These are phyloP conservation scores for Hanseniaspora nectarophila DNA, from an alignment of 805 yeast genomes.

Conservation along the genomic window DNA sequence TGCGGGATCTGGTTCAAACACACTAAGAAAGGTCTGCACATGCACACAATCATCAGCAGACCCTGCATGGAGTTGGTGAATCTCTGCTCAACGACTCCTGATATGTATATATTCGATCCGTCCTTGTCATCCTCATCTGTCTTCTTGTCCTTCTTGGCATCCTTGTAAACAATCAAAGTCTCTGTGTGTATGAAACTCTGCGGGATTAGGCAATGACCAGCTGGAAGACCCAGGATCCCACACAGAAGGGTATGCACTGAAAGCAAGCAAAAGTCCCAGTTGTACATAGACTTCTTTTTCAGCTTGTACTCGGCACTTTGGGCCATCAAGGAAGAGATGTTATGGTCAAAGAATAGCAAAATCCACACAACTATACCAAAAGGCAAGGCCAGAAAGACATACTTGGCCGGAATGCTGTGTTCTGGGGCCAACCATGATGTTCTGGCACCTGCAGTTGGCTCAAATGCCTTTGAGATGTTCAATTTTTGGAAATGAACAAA, in stretches of 20 bases:
- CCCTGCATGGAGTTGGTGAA: constrained; percentile 81
- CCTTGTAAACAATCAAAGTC: constrained; percentile 50
- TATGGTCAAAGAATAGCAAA: constrained; percentile 88
- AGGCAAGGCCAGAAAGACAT: constrained; percentile 78
- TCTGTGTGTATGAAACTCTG: constrained; percentile 92
- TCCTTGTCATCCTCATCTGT: constrained; percentile 14
- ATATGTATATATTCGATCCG: constrained; percentile 24
- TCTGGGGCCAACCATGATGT: constrained; percentile 30
- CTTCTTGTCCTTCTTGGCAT: constrained; percentile 24
- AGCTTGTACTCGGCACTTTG: constrained; percentile 73
- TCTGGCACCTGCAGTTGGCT: constrained; percentile 44
- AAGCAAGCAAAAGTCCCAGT: constrained; percentile 76
- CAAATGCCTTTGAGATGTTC: constrained; percentile 60
- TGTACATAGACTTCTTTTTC: constrained; percentile 78
- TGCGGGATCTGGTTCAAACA: constrained; percentile 83
- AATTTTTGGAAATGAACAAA: constrained; percentile 46
- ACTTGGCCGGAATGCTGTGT: constrained; percentile 15
- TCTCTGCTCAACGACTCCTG: constrained; percentile 76
- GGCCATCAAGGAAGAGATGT: constrained; percentile 85
- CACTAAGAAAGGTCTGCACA: constrained; percentile 75
- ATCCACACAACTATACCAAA: constrained; percentile 78
- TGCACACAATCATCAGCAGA: constrained; percentile 65
- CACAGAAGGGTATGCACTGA: constrained; percentile 81
- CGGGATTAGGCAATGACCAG: constrained; percentile 93
- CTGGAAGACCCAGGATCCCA: constrained; percentile 82